Conservation (phyloP, 495 filamentous ascomycete genomes). For the Penicillium goetzii region DNA sequence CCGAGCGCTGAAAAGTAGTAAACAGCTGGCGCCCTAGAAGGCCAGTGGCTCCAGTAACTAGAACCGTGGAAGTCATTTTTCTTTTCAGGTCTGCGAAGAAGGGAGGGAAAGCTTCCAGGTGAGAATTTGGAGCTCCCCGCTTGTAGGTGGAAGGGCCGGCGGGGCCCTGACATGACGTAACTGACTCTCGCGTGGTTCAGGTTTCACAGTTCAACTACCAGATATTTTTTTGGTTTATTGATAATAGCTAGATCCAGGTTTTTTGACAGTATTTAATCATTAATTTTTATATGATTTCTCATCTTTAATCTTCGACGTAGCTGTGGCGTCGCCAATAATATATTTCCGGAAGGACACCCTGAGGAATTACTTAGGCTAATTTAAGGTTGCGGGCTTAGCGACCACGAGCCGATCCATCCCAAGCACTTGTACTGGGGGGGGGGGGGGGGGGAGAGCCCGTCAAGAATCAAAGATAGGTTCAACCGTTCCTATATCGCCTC, state of each 20-base stretch:
- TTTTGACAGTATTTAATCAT: too few species aligned
- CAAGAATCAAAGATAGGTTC: too few species aligned
- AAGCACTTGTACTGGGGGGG: too few species aligned
- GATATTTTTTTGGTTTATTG: not conserved
- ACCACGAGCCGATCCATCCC: not conserved
- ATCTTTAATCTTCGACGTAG: not conserved
- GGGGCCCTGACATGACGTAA: conserved; percentile 36
- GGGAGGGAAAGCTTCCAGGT: conserved; percentile 1
- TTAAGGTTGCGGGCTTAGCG: not conserved
- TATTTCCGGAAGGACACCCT: not conserved
- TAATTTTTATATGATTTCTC: too few species aligned
- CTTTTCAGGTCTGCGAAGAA: not conserved
- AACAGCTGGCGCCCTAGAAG: conserved; percentile 81
- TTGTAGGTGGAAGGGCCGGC: conserved; percentile 4
- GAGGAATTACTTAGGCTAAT: not conserved
- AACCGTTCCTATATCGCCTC: too few species aligned
- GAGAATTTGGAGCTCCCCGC: conserved; percentile 15
- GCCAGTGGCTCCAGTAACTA: conserved; percentile 87
- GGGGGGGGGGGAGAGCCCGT: too few species aligned
- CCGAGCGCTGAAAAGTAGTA: conserved; percentile 67
- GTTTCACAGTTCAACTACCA: not conserved
- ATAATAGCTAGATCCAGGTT: not conserved
- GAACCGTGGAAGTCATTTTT: conserved; percentile 64
- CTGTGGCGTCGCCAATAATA: not conserved
- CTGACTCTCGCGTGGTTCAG: conserved; percentile 21